Evolutionary conservation across 2,329 filamentous ascomycete species (phyloP).

Genomic region (Xylaria sp.): DNA sequence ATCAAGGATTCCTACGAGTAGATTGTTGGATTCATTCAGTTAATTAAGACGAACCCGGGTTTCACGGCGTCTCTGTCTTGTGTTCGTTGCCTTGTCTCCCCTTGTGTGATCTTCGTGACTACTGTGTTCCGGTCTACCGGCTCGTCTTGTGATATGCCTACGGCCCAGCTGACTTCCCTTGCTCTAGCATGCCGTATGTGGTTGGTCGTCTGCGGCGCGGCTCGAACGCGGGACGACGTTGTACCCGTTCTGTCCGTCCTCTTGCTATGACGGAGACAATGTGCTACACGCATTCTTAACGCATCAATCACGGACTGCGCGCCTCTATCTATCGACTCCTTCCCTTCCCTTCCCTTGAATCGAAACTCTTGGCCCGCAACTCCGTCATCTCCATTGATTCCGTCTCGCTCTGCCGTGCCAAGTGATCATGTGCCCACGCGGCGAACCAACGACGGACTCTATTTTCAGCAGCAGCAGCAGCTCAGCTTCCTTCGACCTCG

Average conservation of each 20-base stretch:
- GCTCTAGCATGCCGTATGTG: not conserved
- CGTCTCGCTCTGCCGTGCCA: not conserved
- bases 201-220: not conserved
- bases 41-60: constrained; percentile 7
- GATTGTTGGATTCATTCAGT: constrained; percentile 2
- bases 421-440: no score
- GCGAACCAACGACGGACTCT: not conserved
- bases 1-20: not conserved
- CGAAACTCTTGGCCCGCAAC: not conserved
- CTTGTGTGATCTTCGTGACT: not conserved
- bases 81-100: not conserved
- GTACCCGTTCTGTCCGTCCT: not conserved
- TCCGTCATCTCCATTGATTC: not conserved
- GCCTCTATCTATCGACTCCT: no score
- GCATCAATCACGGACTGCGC: no score
- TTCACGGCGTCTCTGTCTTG: not conserved
- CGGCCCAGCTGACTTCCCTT: not conserved
- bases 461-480: no score
- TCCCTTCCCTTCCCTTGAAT: not conserved
- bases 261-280: not conserved
- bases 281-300: not conserved
- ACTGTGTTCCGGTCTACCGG: not conserved
- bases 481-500: not conserved
- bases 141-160: not conserved
- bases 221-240: not conserved